Evolutionary conservation across 495 filamentous ascomycete genomes (phyloP).

Genomic region (Apiosordaria backusii): DNA sequence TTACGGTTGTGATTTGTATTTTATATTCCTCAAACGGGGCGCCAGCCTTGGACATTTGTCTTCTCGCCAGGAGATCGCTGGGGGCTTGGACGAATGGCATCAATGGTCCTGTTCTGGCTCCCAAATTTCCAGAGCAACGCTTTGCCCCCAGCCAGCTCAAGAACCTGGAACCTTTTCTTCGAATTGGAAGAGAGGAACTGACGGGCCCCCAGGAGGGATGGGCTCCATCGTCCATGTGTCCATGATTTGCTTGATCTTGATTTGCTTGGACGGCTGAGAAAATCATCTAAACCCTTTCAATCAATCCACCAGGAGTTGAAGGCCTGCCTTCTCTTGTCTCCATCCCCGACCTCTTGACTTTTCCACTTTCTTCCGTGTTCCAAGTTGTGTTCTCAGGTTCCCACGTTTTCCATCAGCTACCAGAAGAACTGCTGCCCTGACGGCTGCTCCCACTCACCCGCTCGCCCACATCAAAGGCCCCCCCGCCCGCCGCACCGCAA

Average conservation of each 20-base stretch:
- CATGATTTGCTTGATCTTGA: slow-evolving; percentile 1
- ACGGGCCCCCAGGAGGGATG: not conserved
- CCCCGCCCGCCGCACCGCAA: not conserved
- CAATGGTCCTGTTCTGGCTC: slow-evolving; percentile 8
- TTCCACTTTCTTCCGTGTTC: slow-evolving; percentile 5
- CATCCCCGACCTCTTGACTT: slow-evolving; percentile 20
- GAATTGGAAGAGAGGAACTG: not conserved
- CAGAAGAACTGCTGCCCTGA: not conserved
- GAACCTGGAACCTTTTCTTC: slow-evolving; percentile 6
- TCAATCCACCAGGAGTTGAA: slow-evolving; percentile 20
- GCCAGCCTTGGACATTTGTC: slow-evolving; percentile 7
- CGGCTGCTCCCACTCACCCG: slow-evolving; percentile 1
- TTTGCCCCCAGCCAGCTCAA: slow-evolving; percentile 32
- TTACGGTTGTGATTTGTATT: slow-evolving; percentile 3
- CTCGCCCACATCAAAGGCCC: slow-evolving; percentile 8
- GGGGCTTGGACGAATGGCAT: slow-evolving; percentile 25
- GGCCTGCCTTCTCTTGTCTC: slow-evolving; percentile 22
- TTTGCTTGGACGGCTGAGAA: slow-evolving; percentile 1
- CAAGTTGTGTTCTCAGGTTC: too few relatives aligned
- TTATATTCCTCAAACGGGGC: slow-evolving; percentile 8
- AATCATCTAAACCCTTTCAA: slow-evolving; percentile 33
- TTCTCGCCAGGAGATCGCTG: not conserved
- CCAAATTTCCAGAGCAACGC: slow-evolving; percentile 29
- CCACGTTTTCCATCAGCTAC: slow-evolving; percentile 6
- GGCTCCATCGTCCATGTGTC: slow-evolving; percentile 1